Evolutionary conservation across 2,329 filamentous ascomycete genomes (phyloP).

Genomic region (Penicillium sp.): DNA sequence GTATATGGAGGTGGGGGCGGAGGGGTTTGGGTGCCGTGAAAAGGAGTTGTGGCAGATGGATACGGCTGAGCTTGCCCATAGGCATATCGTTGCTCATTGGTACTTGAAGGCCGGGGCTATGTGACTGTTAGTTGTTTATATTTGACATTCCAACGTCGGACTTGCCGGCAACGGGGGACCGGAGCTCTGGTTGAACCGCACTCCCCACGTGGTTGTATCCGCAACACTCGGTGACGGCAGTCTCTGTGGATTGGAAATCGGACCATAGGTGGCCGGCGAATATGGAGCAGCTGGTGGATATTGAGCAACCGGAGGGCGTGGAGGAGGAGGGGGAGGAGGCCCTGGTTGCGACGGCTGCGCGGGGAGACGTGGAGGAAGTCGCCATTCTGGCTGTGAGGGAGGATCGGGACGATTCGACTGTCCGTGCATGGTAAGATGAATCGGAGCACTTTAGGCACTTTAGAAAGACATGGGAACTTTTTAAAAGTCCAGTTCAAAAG

Average conservation of each 20-base stretch:
- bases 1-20: constrained; percentile 22
- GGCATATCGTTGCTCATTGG: constrained; percentile 24
- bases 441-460: not conserved
- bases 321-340: constrained; percentile 27
- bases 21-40: constrained; percentile 18
- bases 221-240: constrained; percentile 21
- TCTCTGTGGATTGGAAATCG: constrained; percentile 28
- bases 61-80: constrained; percentile 19
- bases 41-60: constrained; percentile 19
- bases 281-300: constrained; percentile 38
- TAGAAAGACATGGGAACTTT: not conserved
- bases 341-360: constrained; percentile 18
- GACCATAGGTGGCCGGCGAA: constrained; percentile 37
- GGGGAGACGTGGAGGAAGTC: constrained; percentile 27
- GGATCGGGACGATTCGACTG: constrained; percentile 28
- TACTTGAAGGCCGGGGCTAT: constrained; percentile 40
- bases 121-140: not conserved
- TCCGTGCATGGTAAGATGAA: constrained; percentile 34
- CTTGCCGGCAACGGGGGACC: constrained; percentile 40
- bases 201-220: constrained; percentile 44
- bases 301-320: constrained; percentile 18
- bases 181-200: constrained; percentile 40
- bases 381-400: constrained; percentile 42
- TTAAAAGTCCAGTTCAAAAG: not conserved
- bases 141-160: not conserved